Percentiles rank a stretch among this genome's conserved stretches.
These are phyloP conservation scores for Penicillium tannophilum DNA, from an alignment of 495 filamentous ascomycete species.

Conservation along the genomic window DNA sequence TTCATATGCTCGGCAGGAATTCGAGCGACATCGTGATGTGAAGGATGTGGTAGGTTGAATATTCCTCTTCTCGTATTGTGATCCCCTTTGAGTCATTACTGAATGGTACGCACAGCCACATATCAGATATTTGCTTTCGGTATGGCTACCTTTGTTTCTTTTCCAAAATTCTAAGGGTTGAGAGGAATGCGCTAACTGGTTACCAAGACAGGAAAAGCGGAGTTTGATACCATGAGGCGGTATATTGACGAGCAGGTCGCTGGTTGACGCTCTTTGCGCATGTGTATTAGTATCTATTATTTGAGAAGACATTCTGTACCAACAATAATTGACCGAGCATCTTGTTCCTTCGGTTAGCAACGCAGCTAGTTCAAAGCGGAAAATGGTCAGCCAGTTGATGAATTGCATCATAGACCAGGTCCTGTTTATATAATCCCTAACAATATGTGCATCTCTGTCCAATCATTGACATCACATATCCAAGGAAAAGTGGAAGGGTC, in stretches of 20 bases:
- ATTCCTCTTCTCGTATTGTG: not conserved
- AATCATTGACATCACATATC: not conserved
- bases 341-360: not conserved
- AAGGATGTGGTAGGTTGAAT: slow-evolving; percentile 63
- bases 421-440: not conserved
- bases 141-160: slow-evolving; percentile 20
- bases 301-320: not conserved
- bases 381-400: not conserved
- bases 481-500: not conserved
- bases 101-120: slow-evolving; percentile 37
- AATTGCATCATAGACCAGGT: not conserved
- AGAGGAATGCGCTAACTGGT: slow-evolving; percentile 6
- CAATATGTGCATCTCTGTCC: not conserved
- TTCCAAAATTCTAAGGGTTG: not conserved
- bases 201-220: slow-evolving; percentile 56
- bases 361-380: not conserved
- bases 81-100: slow-evolving; percentile 8
- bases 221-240: slow-evolving; percentile 60
- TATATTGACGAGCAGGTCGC: slow-evolving; percentile 53
- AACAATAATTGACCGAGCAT: not conserved
- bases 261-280: slow-evolving; percentile 14
- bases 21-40: slow-evolving; percentile 70
- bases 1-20: slow-evolving; percentile 72
- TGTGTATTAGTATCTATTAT: not conserved
- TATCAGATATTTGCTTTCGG: slow-evolving; percentile 63